Base-by-base conservation (phyloP, 768 basidiomycete species). In the Amanita exitialis region DNA sequence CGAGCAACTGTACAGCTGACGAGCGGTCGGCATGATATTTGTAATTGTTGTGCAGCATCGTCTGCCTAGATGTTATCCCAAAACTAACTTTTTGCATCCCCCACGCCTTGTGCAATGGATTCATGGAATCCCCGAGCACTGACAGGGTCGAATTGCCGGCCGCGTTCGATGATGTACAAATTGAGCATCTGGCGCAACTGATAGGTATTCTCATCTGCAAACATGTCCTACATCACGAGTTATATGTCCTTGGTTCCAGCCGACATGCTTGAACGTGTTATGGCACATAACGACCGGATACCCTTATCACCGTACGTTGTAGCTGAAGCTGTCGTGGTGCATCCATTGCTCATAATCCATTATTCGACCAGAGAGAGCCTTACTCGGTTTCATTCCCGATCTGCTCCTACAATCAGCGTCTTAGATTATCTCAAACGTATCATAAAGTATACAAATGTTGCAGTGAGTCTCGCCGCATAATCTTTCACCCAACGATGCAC, bases 361-460 rank as follows among this genome's bases (percentile, higher is more conserved):
- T 51, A n/a, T 59, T 56, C 53, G 48, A 46, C 39, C 63, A 92
- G 90, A 28, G 87, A 90, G 72, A 82, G 84, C 56, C 76, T 99
- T 56, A 97, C 96, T 42, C 85, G 94, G 49, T 99, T 99, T 65
- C 96, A 99, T 69, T 97, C 94, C 28, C 80, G 94, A 58, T 81
- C 93, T 7, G 78, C 92, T 4, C 95, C 96, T 39, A 76, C 71
- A 54, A 98, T 98, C 66, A 78, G 75, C 56, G 82, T 98, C 44
- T 73, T 90, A 56, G 96, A 98, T 64, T 99, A 99, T 69, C 76
- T 98, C 52, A 79, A 83, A 58, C 88, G 96, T 49, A 95, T 99
- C 60, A 87, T 96, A 58, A 82, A 79, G 59, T 98, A 90, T 66
- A 94, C 94, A 52, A 97, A 95, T 62, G 84, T 94, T 67, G 96